Conservation (phyloP, 192 early-diverging fungal species). For the Phycomyces nitens region DNA sequence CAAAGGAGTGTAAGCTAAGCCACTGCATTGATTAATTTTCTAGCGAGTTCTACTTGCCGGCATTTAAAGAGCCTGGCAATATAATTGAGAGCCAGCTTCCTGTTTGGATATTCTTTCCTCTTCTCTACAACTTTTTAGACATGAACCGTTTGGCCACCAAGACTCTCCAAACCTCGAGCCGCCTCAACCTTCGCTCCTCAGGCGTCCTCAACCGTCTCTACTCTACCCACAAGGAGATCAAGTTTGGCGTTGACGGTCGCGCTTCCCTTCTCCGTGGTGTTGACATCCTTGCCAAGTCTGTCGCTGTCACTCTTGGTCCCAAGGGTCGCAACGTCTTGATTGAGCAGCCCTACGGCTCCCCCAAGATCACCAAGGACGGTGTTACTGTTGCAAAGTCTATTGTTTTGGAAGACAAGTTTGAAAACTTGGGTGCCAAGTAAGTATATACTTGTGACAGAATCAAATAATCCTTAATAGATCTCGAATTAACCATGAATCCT, state of each 20-base stretch:
- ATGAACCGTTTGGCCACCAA: conserved; percentile 34
- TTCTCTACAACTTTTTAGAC: background rate
- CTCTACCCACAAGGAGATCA: conserved; percentile 95
- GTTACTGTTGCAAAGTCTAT: conserved; percentile 99
- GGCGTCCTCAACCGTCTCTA: conserved; percentile 51
- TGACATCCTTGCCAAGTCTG: conserved; percentile 95
- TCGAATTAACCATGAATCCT: background rate
- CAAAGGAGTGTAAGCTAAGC: too few relatives aligned
- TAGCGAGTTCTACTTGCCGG: too few relatives aligned
- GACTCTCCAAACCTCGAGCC: conserved; percentile 11
- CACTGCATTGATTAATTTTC: too few relatives aligned
- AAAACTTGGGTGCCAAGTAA: conserved; percentile 95
- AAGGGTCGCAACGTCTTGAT: conserved; percentile 99
- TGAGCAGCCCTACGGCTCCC: conserved; percentile 94
- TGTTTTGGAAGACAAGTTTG: conserved; percentile 95
- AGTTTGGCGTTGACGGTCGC: conserved; percentile 95
- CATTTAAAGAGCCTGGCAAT: too few relatives aligned
- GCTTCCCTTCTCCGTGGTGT: conserved; percentile 91
- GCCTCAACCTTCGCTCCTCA: conserved; percentile 14
- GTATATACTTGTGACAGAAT: background rate
- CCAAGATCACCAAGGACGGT: conserved; percentile 99
- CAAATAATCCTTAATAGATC: too few relatives aligned
- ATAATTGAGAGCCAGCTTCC: too few relatives aligned
- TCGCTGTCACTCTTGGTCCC: conserved; percentile 99
- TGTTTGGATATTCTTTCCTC: too few relatives aligned